Conservation (phyloP, 2,329 filamentous ascomycete genomes). For the Acephala macrosclerotiorum region DNA sequence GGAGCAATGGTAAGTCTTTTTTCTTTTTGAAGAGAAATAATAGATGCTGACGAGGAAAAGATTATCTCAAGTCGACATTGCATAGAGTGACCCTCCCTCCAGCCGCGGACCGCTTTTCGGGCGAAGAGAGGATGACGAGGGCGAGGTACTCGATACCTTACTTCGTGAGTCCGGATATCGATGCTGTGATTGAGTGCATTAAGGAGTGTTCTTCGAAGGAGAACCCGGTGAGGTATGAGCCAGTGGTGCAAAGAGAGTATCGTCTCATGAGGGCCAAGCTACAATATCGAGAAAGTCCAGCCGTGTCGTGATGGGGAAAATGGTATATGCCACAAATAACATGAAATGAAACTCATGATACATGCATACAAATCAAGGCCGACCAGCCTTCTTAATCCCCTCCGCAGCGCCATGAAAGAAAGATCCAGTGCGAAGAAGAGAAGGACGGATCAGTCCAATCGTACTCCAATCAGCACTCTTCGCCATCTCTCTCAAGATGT, state of each 20-base stretch:
- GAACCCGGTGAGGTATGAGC: constrained; percentile 58
- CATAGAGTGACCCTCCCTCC: constrained; percentile 59
- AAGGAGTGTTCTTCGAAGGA: constrained; percentile 52
- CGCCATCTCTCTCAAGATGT: constrained; percentile 18
- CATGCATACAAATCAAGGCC: background rate
- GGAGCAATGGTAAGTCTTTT: constrained; percentile 53
- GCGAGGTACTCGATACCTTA: constrained; percentile 67
- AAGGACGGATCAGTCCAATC: constrained; percentile 29
- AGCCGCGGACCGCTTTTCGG: constrained; percentile 47
- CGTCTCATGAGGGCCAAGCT: constrained; percentile 36
- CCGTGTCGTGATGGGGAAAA: background rate
- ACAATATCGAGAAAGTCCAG: constrained; percentile 28
- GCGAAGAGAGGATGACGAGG: constrained; percentile 52
- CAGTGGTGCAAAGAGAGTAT: constrained; percentile 42
- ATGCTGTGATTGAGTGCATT: constrained; percentile 59
- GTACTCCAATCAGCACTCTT: constrained; percentile 31
- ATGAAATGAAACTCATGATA: background rate
- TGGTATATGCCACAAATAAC: background rate
- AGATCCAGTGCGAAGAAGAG: constrained; percentile 26
- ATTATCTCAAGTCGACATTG: constrained; percentile 59
- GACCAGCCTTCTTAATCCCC: constrained; percentile 4
- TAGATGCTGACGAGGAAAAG: constrained; percentile 34
- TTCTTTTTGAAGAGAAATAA: background rate
- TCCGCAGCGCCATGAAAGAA: constrained; percentile 33
- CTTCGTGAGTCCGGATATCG: constrained; percentile 60